Percentiles rank a stretch among this genome's conserved stretches.
These are phyloP conservation scores for Marasmius fiardii DNA, from an alignment of 1,284 basidiomycete genomes.

Conservation along the genomic window DNA sequence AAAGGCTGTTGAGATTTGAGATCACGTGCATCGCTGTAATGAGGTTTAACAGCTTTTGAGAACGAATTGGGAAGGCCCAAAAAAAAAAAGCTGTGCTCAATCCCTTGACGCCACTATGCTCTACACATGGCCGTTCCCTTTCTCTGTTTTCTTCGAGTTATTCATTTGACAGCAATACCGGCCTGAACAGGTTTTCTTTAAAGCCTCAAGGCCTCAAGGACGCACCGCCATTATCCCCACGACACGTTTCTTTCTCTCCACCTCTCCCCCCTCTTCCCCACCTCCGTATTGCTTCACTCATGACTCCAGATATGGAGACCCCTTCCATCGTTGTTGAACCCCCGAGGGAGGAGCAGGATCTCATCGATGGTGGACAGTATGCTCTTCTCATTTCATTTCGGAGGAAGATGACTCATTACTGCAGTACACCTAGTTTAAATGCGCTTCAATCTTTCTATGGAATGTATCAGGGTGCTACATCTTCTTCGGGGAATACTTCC, in stretches of 20 bases:
- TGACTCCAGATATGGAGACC: conserved; percentile 9
- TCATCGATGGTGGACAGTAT: conserved; percentile 13
- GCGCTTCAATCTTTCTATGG: conserved; percentile 7
- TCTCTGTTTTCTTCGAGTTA: not conserved
- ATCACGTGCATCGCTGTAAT: too few relatives aligned
- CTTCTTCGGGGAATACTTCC: conserved; percentile 6
- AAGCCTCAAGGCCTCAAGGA: not conserved
- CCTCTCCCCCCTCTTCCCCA: not conserved
- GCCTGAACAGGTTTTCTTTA: not conserved
- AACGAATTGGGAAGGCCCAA: not conserved
- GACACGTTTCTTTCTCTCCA: not conserved
- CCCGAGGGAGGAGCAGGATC: conserved; percentile 11
- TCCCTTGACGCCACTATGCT: too few relatives aligned
- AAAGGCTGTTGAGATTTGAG: too few relatives aligned
- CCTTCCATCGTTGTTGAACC: conserved; percentile 14
- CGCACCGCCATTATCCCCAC: not conserved
- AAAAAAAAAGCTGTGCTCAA: not conserved
- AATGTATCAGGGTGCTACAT: not conserved
- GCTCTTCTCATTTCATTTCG: not conserved
- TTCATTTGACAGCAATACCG: not conserved
- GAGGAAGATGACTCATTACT: conserved; percentile 10
- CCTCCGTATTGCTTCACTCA: conserved; percentile 1
- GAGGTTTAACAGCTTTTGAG: not conserved
- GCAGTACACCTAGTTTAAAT: conserved; percentile 7
- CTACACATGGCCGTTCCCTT: not conserved